Base-by-base conservation (phyloP, 2,329 filamentous ascomycete species). In the Teratosphaeriaceae sp. region DNA sequence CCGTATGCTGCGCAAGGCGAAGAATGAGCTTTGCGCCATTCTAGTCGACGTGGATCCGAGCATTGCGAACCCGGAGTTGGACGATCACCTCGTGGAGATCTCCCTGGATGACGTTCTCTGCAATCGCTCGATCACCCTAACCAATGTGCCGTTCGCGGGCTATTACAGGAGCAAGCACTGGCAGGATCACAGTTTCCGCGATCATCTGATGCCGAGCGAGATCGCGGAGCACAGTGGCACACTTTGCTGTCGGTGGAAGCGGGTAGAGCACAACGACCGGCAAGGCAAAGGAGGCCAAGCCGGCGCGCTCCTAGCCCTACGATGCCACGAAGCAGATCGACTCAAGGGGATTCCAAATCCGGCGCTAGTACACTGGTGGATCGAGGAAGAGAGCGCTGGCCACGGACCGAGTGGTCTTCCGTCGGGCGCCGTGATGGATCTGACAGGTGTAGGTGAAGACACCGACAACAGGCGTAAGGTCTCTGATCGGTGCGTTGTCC, bases 1-100 rank as follows among this genome's bases (percentile, higher is more conserved):
- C 31, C 31, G 31, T 6, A 34, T 19, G 31, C 31, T 34, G 6
- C 15, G 5, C 6, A 34, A 34, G 12, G 31, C 24, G 5, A 33
- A 22, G 2, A 57, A 75, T 34, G 75, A 78, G 45, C 43, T 78
- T 18, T 63, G 64, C 18, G 67, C 70, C 62, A 36, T 64, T 19
- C 60, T 45, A 3, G 42, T 40, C 22, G 31, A 15, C 0, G 26
- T 19, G 3, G 6, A 43, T 6, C 20, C 38, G 9, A 27, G 26
- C 3, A 12, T 27, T 12, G n/a, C 7, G 1, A 23, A 40, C 5
- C 11, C 38, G 5, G 31, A n/a, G 5, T 19, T 49, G 6, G 23
- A 42, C 8, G 36, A 45, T 15, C 42, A 40, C 31, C 20, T 49
- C 13, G 41, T 44, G 5, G 18, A 18, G 3, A 16, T 45, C 2